Percentiles rank a stretch among this genome's conserved stretches.
Evolutionary conservation across 2,329 filamentous ascomycete species (phyloP).

Genomic region (Exophiala spinifera): DNA sequence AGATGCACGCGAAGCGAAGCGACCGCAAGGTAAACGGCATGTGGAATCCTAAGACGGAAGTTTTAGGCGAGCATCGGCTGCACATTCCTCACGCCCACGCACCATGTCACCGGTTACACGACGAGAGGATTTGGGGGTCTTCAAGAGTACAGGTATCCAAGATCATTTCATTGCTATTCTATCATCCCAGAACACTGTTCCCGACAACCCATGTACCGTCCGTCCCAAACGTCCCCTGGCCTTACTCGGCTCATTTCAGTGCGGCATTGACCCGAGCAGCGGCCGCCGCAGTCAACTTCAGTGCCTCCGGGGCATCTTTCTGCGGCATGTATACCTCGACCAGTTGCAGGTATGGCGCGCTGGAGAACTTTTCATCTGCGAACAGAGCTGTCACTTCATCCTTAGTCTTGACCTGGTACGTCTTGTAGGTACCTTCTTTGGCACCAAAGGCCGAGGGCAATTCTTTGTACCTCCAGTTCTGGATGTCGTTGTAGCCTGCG

Average conservation of each 20-base stretch:
- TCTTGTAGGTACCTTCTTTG: conserved; percentile 44
- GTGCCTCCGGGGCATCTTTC: conserved; percentile 36
- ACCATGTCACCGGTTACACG: background rate
- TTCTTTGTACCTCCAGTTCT: conserved; percentile 51
- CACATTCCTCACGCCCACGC: conserved; percentile 6
- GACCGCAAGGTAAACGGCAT: background rate
- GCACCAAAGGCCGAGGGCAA: conserved; percentile 37
- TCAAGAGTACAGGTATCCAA: too few species aligned
- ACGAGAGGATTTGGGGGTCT: too few species aligned
- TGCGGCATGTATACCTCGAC: conserved; percentile 43
- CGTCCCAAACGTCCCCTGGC: too few species aligned
- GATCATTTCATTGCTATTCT: too few species aligned
- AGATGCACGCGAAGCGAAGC: conserved; percentile 3
- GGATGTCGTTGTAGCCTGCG: conserved; percentile 55
- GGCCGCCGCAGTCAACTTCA: conserved; percentile 54
- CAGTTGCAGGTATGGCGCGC: conserved; percentile 40
- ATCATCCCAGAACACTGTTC: too few species aligned
- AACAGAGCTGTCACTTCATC: conserved; percentile 25
- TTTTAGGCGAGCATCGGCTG: conserved; percentile 15
- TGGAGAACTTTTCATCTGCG: conserved; percentile 35
- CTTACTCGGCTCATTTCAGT: background rate
- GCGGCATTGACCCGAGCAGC: conserved; percentile 64
- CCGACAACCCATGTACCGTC: too few species aligned
- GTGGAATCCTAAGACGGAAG: conserved; percentile 3
- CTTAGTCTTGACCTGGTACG: conserved; percentile 64